Conservation (phyloP, 2,329 filamentous ascomycete genomes). For the Penicillium janthinellum region DNA sequence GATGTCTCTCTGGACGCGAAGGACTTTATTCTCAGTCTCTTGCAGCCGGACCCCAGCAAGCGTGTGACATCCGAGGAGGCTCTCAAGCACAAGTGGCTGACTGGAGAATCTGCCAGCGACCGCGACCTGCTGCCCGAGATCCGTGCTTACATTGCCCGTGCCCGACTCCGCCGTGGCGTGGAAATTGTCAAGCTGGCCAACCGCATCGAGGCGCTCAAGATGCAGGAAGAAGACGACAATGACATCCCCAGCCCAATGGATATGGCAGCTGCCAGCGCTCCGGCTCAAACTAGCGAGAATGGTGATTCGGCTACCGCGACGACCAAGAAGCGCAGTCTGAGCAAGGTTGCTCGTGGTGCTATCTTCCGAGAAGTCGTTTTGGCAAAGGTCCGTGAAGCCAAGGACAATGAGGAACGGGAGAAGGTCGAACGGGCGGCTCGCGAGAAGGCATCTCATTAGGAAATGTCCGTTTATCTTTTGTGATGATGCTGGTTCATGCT, state of each 20-base stretch:
- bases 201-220: slow-evolving; percentile 90
- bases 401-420: slow-evolving; percentile 77
- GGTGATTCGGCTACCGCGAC: slow-evolving; percentile 24
- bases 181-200: slow-evolving; percentile 95
- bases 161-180: slow-evolving; percentile 87
- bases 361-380: slow-evolving; percentile 95
- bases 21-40: slow-evolving; percentile 81
- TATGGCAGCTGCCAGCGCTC: slow-evolving; percentile 59
- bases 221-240: slow-evolving; percentile 85
- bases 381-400: slow-evolving; percentile 90
- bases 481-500: slow-evolving; percentile 16
- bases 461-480: background rate
- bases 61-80: slow-evolving; percentile 80
- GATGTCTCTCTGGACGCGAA: slow-evolving; percentile 95
- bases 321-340: slow-evolving; percentile 56
- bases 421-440: slow-evolving; percentile 64
- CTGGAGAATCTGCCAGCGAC: slow-evolving; percentile 85
- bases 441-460: slow-evolving; percentile 32
- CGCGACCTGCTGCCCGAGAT: slow-evolving; percentile 98
- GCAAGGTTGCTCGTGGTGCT: slow-evolving; percentile 63
- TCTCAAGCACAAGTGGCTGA: slow-evolving; percentile 83
- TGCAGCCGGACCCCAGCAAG: slow-evolving; percentile 75
- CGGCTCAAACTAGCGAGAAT: slow-evolving; percentile 19
- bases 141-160: slow-evolving; percentile 87
- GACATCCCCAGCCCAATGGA: slow-evolving; percentile 62